Evolutionary conservation across 768 basidiomycete species (phyloP).

Genomic region (Pholiota molesta): DNA sequence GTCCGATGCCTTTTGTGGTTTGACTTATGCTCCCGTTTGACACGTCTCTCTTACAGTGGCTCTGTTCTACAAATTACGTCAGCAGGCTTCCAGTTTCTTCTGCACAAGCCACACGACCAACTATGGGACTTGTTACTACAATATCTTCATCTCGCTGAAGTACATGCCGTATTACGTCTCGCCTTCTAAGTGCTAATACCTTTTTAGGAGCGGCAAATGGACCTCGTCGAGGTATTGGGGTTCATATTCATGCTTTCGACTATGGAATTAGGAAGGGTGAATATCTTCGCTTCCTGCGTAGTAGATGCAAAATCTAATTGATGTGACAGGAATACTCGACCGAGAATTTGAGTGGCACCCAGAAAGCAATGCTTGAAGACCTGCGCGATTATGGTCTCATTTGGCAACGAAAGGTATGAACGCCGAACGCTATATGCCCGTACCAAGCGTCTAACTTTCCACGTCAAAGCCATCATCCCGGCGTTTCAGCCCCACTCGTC

Average conservation of each 20-base stretch:
- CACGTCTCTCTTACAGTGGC: slow-evolving; percentile 41
- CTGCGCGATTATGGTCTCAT: slow-evolving; percentile 94
- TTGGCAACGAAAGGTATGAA: slow-evolving; percentile 76
- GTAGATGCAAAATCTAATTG: slow-evolving; percentile 19
- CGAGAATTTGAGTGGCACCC: slow-evolving; percentile 75
- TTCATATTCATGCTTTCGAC: slow-evolving; percentile 98
- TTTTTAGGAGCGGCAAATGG: slow-evolving; percentile 80
- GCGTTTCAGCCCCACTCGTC: slow-evolving; percentile 91
- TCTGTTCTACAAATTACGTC: slow-evolving; percentile 83
- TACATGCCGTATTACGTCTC: slow-evolving; percentile 33
- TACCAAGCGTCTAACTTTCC: slow-evolving; percentile 28
- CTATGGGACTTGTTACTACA: slow-evolving; percentile 93
- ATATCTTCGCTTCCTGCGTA: slow-evolving; percentile 25
- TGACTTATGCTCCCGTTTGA: slow-evolving; percentile 16
- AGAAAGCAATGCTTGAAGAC: slow-evolving; percentile 88
- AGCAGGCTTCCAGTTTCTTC: slow-evolving; percentile 92
- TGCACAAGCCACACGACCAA: slow-evolving; percentile 93
- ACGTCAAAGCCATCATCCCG: slow-evolving; percentile 62
- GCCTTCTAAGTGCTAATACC: slow-evolving; percentile 20
- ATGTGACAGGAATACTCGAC: slow-evolving; percentile 81
- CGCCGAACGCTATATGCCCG: slow-evolving; percentile 21
- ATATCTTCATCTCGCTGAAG: slow-evolving; percentile 87
- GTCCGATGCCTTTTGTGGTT: slow-evolving; percentile 25
- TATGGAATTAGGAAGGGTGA: slow-evolving; percentile 89
- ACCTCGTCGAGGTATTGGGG: slow-evolving; percentile 89